Percentiles rank a stretch among this genome's conserved stretches.
phyloP scores from a whole-genome alignment of 164 flowering plant species.

The Tetracentron sinense region DNA sequence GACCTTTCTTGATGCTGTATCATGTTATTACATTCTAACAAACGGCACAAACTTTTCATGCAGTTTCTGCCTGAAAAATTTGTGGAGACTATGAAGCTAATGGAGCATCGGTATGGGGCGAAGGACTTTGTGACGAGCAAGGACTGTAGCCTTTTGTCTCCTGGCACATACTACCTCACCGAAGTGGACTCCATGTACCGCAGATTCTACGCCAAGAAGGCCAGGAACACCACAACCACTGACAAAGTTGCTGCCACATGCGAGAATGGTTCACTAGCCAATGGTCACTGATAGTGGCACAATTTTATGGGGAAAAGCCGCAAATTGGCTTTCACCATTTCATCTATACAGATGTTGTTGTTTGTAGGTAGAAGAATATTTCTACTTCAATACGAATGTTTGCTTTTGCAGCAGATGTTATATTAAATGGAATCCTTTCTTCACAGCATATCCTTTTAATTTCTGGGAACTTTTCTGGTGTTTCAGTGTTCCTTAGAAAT shows the following conservation, averaged over 20 bases:
- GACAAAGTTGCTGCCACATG: no score
- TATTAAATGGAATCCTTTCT: no score
- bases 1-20: no score
- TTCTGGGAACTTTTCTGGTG: no score
- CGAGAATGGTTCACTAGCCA: constrained; percentile 50
- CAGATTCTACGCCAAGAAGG: constrained; percentile 79
- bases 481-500: no score
- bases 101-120: constrained; percentile 96
- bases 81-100: constrained; percentile 70
- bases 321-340: constrained; percentile 5
- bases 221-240: no score
- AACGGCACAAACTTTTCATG: no score
- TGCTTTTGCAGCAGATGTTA: no score
- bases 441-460: no score
- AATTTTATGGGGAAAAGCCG: not conserved
- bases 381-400: no score
- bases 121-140: constrained; percentile 83
- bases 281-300: constrained; percentile 50
- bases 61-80: constrained; percentile 81
- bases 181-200: constrained; percentile 92
- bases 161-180: constrained; percentile 83
- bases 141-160: constrained; percentile 65
- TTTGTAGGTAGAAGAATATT: no score
- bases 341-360: constrained; percentile 15
- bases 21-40: no score